These are phyloP conservation scores for Heritiera fomes DNA, from an alignment of 345 rosid genomes.

Conservation along the genomic window DNA sequence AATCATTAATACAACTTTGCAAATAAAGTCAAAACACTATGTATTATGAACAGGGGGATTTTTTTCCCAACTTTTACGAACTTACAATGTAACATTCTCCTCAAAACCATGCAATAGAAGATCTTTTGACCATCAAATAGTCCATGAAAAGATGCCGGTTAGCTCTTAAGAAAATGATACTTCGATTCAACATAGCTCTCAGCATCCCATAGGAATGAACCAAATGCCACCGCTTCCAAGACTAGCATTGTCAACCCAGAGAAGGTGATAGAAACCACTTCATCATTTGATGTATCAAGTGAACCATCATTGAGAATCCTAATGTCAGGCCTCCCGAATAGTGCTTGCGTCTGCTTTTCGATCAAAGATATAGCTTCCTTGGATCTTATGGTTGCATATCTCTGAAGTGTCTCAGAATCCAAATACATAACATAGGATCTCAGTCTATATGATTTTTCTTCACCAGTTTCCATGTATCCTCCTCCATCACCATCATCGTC, in stretches of 20 bases:
- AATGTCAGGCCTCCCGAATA: conserved; percentile 87
- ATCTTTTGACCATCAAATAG: not conserved
- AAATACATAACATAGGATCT: conserved; percentile 81
- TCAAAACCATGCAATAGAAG: not conserved
- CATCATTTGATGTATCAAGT: conserved; percentile 61
- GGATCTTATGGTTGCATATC: conserved; percentile 86
- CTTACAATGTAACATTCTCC: not conserved
- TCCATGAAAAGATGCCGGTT: not conserved
- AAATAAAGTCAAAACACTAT: not conserved
- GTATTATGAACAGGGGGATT: not conserved
- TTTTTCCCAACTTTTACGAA: not conserved
- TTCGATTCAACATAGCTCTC: conserved; percentile 86
- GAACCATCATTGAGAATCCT: conserved; percentile 72
- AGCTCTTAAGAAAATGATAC: conserved; percentile 66
- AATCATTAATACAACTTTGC: not conserved
- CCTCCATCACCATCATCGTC: conserved; percentile 26
- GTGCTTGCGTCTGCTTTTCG: conserved; percentile 88
- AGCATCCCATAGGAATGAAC: conserved; percentile 90
- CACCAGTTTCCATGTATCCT: conserved; percentile 36
- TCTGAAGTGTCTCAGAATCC: conserved; percentile 88
- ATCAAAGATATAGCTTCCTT: conserved; percentile 80
- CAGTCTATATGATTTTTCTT: conserved; percentile 49
- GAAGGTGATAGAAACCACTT: conserved; percentile 54
- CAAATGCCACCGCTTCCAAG: conserved; percentile 87
- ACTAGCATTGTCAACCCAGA: conserved; percentile 83